Base-by-base conservation (phyloP, 495 filamentous ascomycete genomes). In the Penicillium flavigenum region DNA sequence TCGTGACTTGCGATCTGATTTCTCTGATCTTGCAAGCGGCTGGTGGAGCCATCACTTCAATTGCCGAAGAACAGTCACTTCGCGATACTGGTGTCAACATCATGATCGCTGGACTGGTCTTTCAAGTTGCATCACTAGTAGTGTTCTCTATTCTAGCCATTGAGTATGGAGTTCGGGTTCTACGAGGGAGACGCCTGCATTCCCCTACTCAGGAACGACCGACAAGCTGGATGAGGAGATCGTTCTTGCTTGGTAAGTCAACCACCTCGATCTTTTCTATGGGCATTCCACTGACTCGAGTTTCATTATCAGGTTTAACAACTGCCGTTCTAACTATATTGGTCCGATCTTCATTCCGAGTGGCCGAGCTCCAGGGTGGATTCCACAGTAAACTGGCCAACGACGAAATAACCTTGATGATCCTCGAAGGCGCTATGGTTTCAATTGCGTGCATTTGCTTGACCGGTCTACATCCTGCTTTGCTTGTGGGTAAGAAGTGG, bases 391-490 rank as follows among this genome's bases (percentile, higher is more conserved):
- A 63, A 1, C 66, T 89, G 49, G 85, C 81, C 46, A 79, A 75
- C 47, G 70, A 88, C 42, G 76, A 91, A 70, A 72, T 79, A 11
- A 61, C 82, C 9, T 87, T 89, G 65, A 83, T 91, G 74, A 74
- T 88, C 26, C 78, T 91, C 20, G 88, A 91, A 72, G 84, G 86
- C 22, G 70, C 82, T n/a, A 85, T 90, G 85, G 83, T 91, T 63
- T 69, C 77, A 14, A 61, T 85, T 45, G 83, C 87, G 0, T 77
- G 79, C 6, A 57, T 84, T 27, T 72, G 70, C 20, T 59, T 90
- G 56, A 88, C 85, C 17, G 64, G 47, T 6, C 20, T 50, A 31
- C 78, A 50, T 36, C 47, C 47, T 2, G 47, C 31, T 50, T 1
- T 50, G 17, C 47, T 50, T 22, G 47, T 50, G 27, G 47, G 47